Percentiles rank a stretch among this genome's conserved stretches.
These are phyloP conservation scores for Ogataea saltuana DNA, from an alignment of 805 yeast genomes.

Conservation along the genomic window DNA sequence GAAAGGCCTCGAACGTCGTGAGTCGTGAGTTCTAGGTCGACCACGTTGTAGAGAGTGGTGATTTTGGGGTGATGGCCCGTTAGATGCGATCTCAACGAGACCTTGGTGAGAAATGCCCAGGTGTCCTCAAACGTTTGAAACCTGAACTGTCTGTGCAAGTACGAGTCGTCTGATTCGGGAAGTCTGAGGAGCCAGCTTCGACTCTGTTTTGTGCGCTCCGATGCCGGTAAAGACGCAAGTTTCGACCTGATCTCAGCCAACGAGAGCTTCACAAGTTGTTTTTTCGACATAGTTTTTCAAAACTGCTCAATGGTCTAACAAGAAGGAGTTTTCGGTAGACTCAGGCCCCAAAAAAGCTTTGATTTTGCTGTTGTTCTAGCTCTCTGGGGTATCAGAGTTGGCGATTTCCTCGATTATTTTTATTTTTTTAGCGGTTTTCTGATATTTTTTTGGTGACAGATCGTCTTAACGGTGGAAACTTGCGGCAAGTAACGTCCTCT, in stretches of 20 bases:
- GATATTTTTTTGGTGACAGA: background rate
- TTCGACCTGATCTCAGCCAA: conserved; percentile 24
- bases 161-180: background rate
- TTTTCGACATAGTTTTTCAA: conserved; percentile 32
- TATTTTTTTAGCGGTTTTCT: background rate
- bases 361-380: too few species aligned
- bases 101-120: conserved; percentile 62
- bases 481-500: too few species aligned
- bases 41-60: conserved; percentile 60
- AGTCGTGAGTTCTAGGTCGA: conserved; percentile 56
- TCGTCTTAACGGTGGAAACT: too few species aligned
- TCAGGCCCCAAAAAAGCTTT: too few species aligned
- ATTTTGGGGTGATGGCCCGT: conserved; percentile 74
- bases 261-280: conserved; percentile 34
- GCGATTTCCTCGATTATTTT: background rate
- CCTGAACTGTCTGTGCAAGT: conserved; percentile 26
- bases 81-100: conserved; percentile 57
- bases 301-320: too few species aligned
- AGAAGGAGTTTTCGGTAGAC: too few species aligned
- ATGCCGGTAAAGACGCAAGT: conserved; percentile 13
- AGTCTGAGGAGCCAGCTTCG: background rate
- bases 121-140: conserved; percentile 59
- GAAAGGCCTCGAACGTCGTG: conserved; percentile 61
- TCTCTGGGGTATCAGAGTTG: too few species aligned
- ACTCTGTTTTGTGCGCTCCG: too few species aligned